Conservation (phyloP, 805 yeast genomes). For the Zygosaccharomyces bailii region DNA sequence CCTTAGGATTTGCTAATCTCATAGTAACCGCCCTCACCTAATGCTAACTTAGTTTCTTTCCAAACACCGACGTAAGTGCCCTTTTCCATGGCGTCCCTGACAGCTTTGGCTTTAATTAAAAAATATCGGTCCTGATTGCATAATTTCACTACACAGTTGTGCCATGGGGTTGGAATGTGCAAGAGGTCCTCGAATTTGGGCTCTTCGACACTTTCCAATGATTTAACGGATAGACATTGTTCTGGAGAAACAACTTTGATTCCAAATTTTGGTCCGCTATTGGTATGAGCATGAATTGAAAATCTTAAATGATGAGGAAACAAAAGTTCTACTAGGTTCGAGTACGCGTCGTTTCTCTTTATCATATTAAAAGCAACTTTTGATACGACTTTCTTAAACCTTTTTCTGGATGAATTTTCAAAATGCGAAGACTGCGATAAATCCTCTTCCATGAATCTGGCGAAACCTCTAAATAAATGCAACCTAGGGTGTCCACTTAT, state of each 20-base stretch:
- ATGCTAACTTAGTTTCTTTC: slow-evolving; percentile 33
- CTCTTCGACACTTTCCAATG: slow-evolving; percentile 39
- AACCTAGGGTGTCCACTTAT: slow-evolving; percentile 55
- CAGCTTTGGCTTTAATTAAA: slow-evolving; percentile 39
- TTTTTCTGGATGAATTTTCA: slow-evolving; percentile 42
- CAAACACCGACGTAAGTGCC: slow-evolving; percentile 39
- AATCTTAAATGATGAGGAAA: slow-evolving; percentile 59
- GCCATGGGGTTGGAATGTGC: slow-evolving; percentile 69
- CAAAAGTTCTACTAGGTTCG: slow-evolving; percentile 55
- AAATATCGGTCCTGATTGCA: slow-evolving; percentile 36
- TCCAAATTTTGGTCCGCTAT: slow-evolving; percentile 59
- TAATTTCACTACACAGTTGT: slow-evolving; percentile 46
- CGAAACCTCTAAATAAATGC: slow-evolving; percentile 52
- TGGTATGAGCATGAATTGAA: slow-evolving; percentile 60
- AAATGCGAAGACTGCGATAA: slow-evolving; percentile 43
- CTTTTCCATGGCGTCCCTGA: slow-evolving; percentile 36
- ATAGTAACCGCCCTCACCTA: slow-evolving; percentile 38
- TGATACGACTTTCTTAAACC: slow-evolving; percentile 48
- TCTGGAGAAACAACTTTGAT: slow-evolving; percentile 45
- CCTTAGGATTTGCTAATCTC: slow-evolving; percentile 7
- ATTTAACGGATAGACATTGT: slow-evolving; percentile 45
- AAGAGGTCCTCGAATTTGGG: slow-evolving; percentile 50
- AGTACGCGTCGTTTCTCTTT: slow-evolving; percentile 60
- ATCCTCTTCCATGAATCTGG: slow-evolving; percentile 59
- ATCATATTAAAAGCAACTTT: slow-evolving; percentile 63